phyloP scores from a whole-genome alignment of 2,329 filamentous ascomycete species.

The Phyllosticta citribraziliensis region DNA sequence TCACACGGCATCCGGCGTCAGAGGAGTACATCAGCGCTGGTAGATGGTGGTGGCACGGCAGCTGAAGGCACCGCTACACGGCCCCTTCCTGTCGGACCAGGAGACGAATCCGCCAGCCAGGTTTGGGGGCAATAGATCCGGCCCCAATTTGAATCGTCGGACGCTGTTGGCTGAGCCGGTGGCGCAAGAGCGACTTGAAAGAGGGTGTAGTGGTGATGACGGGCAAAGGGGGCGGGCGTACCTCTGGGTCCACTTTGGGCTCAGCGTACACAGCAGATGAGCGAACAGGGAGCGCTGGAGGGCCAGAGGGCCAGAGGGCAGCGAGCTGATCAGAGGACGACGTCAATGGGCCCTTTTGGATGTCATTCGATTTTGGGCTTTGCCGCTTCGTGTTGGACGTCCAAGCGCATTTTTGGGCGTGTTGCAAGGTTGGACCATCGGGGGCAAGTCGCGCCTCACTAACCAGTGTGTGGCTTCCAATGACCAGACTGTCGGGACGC shows the following conservation, averaged over 20 bases:
- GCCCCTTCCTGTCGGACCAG: not conserved
- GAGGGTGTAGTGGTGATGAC: not conserved
- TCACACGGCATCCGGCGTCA: not conserved
- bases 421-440: not conserved
- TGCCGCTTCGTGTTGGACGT: not conserved
- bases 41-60: not conserved
- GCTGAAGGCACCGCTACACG: not conserved
- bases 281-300: not conserved
- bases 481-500: not conserved
- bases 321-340: not conserved
- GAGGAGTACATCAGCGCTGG: not conserved
- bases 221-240: not conserved
- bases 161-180: not conserved
- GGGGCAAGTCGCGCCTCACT: not conserved
- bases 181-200: not conserved
- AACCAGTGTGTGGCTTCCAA: not conserved
- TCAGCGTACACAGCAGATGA: not conserved
- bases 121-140: not conserved
- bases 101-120: not conserved
- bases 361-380: not conserved
- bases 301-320: too few species aligned
- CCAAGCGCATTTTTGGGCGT: not conserved
- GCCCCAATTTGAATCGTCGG: not conserved
- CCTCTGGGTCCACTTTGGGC: not conserved
- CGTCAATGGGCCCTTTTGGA: not conserved